Conservation (phyloP, 768 basidiomycete species). For the Austroboletus festivus region DNA sequence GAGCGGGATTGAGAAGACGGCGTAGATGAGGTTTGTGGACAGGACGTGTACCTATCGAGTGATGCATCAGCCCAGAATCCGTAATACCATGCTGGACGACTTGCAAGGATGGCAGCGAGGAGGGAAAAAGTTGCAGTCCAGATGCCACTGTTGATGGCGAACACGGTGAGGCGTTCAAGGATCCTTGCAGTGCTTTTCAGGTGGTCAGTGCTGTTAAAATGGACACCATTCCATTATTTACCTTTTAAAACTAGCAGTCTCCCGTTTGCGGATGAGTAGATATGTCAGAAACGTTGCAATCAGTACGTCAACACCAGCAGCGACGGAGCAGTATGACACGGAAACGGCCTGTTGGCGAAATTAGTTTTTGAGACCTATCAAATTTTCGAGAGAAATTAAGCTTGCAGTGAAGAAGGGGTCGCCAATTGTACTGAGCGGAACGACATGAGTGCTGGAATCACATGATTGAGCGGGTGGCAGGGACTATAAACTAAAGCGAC, state of each 20-base stretch:
- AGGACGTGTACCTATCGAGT: not conserved
- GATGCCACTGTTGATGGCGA: slow-evolving; percentile 2
- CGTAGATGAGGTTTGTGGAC: not conserved
- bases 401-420: not conserved
- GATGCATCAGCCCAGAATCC: not conserved
- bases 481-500: not conserved
- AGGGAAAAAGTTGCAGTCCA: slow-evolving; percentile 3
- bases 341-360: not conserved
- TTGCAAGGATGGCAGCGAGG: slow-evolving; percentile 1
- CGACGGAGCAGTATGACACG: slow-evolving; percentile 1
- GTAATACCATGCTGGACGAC: not conserved
- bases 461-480: not conserved
- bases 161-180: slow-evolving; percentile 1
- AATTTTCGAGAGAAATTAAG: not conserved
- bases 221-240: not conserved
- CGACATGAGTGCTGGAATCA: not conserved
- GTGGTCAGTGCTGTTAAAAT: not conserved
- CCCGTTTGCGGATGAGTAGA: not conserved
- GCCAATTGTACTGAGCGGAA: not conserved
- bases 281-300: slow-evolving; percentile 1
- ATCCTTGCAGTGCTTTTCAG: not conserved
- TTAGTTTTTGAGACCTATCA: not conserved
- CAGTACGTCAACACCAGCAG: not conserved
- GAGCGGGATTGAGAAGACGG: not conserved
- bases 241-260: not conserved